These are phyloP conservation scores for Saturnispora gosingensis DNA, from an alignment of 805 yeast genomes.

Conservation along the genomic window DNA sequence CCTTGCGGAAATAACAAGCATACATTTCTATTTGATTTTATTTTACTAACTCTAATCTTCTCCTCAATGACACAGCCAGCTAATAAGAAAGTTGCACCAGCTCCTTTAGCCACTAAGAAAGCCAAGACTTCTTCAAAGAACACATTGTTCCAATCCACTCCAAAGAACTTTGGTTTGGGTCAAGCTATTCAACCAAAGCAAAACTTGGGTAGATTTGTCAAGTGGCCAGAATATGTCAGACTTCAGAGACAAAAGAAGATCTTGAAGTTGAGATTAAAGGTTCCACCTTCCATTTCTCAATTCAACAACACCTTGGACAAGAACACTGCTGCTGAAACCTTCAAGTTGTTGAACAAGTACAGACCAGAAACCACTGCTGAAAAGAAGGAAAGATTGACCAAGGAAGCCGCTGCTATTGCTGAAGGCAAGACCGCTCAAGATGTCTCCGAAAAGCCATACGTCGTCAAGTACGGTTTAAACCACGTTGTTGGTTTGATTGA, in stretches of 20 bases:
- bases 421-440: slow-evolving; percentile 97
- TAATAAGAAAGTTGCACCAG: slow-evolving; percentile 86
- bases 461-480: slow-evolving; percentile 97
- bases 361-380: slow-evolving; percentile 96
- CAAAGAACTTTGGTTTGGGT: slow-evolving; percentile 94
- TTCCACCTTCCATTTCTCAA: slow-evolving; percentile 97
- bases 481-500: slow-evolving; percentile 96
- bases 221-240: slow-evolving; percentile 98
- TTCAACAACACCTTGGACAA: slow-evolving; percentile 94
- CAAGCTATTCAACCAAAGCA: slow-evolving; percentile 92
- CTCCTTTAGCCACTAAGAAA: slow-evolving; percentile 85
- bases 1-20: not conserved
- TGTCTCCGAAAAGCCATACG: slow-evolving; percentile 94
- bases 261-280: slow-evolving; percentile 91
- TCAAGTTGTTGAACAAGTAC: slow-evolving; percentile 97
- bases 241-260: slow-evolving; percentile 98
- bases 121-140: slow-evolving; percentile 48
- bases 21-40: not conserved
- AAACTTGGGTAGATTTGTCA: slow-evolving; percentile 94
- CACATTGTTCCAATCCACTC: slow-evolving; percentile 84
- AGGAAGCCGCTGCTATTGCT: slow-evolving; percentile 98
- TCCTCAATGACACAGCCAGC: slow-evolving; percentile 32
- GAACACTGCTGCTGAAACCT: slow-evolving; percentile 96
- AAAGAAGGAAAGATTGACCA: slow-evolving; percentile 98
- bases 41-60: slow-evolving; percentile 10